Conservation (phyloP, 106 monocot genomes). For the Phalaenopsis equestris region DNA sequence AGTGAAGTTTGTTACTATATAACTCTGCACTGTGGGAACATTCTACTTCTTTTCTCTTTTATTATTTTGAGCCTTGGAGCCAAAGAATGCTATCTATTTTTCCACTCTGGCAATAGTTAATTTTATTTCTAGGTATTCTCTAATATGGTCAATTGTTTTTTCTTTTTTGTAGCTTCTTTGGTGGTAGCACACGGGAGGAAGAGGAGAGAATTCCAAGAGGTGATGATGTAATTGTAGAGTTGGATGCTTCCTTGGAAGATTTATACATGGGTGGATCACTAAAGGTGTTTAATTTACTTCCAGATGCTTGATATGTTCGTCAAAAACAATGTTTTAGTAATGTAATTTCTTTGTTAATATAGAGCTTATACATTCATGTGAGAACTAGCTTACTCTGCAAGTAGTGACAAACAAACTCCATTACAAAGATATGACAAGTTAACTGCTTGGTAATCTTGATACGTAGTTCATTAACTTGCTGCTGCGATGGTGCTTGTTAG, state of each 20-base stretch:
- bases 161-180: slow-evolving; percentile 67
- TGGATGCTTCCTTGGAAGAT: slow-evolving; percentile 91
- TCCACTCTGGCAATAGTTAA: background rate
- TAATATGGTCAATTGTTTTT: background rate
- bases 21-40: background rate
- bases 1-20: background rate
- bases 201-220: slow-evolving; percentile 86
- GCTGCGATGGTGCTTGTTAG: slow-evolving; percentile 22
- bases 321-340: background rate
- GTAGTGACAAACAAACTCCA: background rate
- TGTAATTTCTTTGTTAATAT: background rate
- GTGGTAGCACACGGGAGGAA: slow-evolving; percentile 60
- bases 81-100: background rate
- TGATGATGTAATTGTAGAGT: slow-evolving; percentile 90
- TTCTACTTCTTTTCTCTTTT: background rate
- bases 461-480: background rate
- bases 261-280: slow-evolving; percentile 95
- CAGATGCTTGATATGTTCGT: background rate
- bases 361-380: background rate
- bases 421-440: background rate
- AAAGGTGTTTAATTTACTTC: slow-evolving; percentile 39
- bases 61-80: background rate
- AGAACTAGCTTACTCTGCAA: background rate
- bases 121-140: background rate
- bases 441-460: background rate